These are phyloP conservation scores for Trichoderma pleuroti DNA, from an alignment of 2,329 filamentous ascomycete species.

Conservation along the genomic window DNA sequence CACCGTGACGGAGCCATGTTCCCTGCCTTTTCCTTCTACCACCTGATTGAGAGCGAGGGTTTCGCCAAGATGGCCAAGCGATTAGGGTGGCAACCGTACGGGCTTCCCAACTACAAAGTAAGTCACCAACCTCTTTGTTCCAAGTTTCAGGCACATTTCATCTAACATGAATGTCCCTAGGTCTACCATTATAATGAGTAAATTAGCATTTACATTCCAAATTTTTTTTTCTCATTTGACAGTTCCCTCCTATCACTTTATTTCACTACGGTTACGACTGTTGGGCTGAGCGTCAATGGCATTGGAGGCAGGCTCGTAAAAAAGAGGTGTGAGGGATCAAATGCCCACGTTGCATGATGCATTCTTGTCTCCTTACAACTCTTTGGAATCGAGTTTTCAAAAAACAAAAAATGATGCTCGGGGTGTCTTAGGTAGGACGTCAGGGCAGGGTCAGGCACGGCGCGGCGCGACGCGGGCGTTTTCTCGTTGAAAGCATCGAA, in stretches of 20 bases:
- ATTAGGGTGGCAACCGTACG: slow-evolving; percentile 78
- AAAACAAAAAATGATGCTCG: neutral
- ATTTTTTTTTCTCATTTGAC: neutral
- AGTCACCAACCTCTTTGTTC: slow-evolving; percentile 28
- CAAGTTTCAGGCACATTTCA: neutral
- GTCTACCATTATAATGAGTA: slow-evolving; percentile 90
- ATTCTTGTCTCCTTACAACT: neutral
- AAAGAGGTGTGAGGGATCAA: neutral
- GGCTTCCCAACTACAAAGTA: slow-evolving; percentile 97
- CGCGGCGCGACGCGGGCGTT: slow-evolving; percentile 14
- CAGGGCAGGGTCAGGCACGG: slow-evolving; percentile 12
- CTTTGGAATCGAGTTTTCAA: slow-evolving; percentile 4
- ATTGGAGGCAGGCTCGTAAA: neutral
- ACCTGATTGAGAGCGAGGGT: slow-evolving; percentile 95
- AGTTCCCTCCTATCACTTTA: neutral
- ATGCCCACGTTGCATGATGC: neutral
- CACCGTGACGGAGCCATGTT: slow-evolving; percentile 99
- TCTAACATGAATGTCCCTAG: slow-evolving; percentile 47
- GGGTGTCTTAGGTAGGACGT: slow-evolving; percentile 15
- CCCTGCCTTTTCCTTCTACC: slow-evolving; percentile 91
- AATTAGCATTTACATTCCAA: slow-evolving; percentile 23
- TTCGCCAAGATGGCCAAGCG: slow-evolving; percentile 96
- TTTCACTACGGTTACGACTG: slow-evolving; percentile 19
- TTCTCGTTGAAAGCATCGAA: slow-evolving; percentile 17
- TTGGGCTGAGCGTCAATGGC: slow-evolving; percentile 10